A percentile compares a stretch with the other conserved stretches of the same genome.
These are phyloP conservation scores for Phragmites australis DNA, from an alignment of 176 grass and related monocot genomes.

Conservation along the genomic window DNA sequence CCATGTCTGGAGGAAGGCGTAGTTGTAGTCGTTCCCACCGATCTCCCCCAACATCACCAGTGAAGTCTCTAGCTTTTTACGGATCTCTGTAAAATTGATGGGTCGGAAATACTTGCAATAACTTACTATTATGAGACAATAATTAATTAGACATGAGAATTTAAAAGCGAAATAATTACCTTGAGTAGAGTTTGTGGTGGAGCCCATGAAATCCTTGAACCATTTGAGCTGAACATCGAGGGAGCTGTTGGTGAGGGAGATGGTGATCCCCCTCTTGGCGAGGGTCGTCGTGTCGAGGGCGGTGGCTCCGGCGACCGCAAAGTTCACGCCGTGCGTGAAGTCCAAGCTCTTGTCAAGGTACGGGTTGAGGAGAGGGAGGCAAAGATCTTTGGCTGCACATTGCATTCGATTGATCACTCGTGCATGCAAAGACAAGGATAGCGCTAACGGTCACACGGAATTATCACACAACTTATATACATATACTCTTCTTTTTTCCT, in stretches of 20 bases:
- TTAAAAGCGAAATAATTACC: too few relatives aligned
- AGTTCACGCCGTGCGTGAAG: constrained; percentile 52
- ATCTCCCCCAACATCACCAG: constrained; percentile 75
- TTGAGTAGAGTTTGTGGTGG: not conserved
- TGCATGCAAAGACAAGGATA: not conserved
- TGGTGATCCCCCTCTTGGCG: constrained; percentile 9
- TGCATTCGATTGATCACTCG: not conserved
- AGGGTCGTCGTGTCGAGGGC: constrained; percentile 30
- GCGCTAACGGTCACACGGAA: not conserved
- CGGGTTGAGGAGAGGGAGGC: constrained; percentile 49
- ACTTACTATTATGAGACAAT: too few relatives aligned
- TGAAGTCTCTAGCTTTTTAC: constrained; percentile 20
- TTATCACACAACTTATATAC: too few relatives aligned
- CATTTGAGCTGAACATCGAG: constrained; percentile 47
- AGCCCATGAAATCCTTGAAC: constrained; percentile 43
- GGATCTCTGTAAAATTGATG: constrained; percentile 52
- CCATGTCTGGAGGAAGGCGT: constrained; percentile 50
- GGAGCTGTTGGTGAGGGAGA: constrained; percentile 37
- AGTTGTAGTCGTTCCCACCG: constrained; percentile 88
- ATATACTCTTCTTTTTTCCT: too few relatives aligned
- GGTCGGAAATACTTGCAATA: too few relatives aligned
- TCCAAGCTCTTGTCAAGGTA: constrained; percentile 42
- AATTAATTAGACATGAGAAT: too few relatives aligned
- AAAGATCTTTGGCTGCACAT: constrained; percentile 42
- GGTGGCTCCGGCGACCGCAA: constrained; percentile 40